These are phyloP conservation scores for Yamadazyma kitorensis DNA, from an alignment of 805 yeast genomes.

Conservation along the genomic window DNA sequence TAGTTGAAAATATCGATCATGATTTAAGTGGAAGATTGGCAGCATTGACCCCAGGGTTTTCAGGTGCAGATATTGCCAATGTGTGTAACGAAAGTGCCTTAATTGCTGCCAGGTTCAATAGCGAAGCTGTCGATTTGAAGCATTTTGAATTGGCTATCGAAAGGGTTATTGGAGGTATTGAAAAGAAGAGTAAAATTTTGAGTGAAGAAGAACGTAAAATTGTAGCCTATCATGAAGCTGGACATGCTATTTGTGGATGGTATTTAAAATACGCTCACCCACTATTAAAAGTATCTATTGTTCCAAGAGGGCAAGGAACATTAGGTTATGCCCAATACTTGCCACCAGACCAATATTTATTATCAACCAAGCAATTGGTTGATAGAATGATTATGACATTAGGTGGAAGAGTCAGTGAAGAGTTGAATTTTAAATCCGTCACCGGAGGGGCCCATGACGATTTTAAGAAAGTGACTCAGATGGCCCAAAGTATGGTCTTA, in stretches of 20 bases:
- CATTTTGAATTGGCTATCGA: slow-evolving; percentile 97
- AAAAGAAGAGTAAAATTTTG: slow-evolving; percentile 80
- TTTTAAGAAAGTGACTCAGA: slow-evolving; percentile 89
- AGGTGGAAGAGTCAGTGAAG: slow-evolving; percentile 97
- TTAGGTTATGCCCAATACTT: slow-evolving; percentile 96
- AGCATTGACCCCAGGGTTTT: slow-evolving; percentile 95
- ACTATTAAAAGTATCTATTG: slow-evolving; percentile 88
- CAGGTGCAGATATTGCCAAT: slow-evolving; percentile 98
- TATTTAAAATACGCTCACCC: slow-evolving; percentile 89
- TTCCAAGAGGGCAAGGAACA: slow-evolving; percentile 96
- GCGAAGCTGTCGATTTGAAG: slow-evolving; percentile 60
- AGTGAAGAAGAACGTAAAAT: slow-evolving; percentile 83
- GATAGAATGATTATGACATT: slow-evolving; percentile 96
- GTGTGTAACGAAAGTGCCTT: slow-evolving; percentile 96
- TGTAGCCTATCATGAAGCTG: slow-evolving; percentile 98
- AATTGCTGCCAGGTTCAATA: slow-evolving; percentile 86
- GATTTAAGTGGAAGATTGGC: slow-evolving; percentile 82
- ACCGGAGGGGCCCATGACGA: slow-evolving; percentile 97
- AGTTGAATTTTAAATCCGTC: slow-evolving; percentile 84
- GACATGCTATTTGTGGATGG: slow-evolving; percentile 99
- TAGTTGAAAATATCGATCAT: slow-evolving; percentile 8
- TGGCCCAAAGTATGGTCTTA: slow-evolving; percentile 92
- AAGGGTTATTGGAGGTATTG: slow-evolving; percentile 94
- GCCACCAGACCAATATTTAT: slow-evolving; percentile 86
- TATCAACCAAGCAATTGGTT: slow-evolving; percentile 70